These are phyloP conservation scores for Trametes polyzona DNA, from an alignment of 1,284 basidiomycete genomes.

Conservation along the genomic window DNA sequence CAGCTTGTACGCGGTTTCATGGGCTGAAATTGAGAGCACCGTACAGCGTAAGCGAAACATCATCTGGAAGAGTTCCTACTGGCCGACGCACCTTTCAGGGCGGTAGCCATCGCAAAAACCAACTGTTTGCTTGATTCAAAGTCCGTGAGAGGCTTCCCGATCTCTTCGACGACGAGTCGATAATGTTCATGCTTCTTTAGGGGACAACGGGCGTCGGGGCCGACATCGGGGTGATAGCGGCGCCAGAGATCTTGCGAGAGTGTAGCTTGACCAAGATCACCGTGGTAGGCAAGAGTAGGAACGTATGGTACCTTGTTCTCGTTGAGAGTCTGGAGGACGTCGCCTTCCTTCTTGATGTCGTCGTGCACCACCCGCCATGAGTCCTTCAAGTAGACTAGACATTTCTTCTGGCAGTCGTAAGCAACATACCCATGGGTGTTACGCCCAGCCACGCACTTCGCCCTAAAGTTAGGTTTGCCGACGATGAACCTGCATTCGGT, in stretches of 20 bases:
- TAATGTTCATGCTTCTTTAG: constrained; percentile 11
- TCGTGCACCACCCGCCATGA: constrained; percentile 4
- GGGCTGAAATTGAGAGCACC: not conserved
- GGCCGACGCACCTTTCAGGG: not conserved
- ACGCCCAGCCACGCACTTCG: not conserved
- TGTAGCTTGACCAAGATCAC: constrained; percentile 1
- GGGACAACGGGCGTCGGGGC: not conserved
- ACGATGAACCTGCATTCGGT: too few relatives aligned
- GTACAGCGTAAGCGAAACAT: not conserved
- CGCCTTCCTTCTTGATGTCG: constrained; percentile 1
- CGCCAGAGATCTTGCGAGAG: not conserved
- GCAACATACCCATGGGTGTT: constrained; percentile 1
- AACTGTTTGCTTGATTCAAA: not conserved
- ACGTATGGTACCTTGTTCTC: not conserved
- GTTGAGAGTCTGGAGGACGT: not conserved
- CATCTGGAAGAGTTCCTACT: not conserved
- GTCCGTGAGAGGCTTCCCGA: constrained; percentile 19
- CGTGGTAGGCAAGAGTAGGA: constrained; percentile 4
- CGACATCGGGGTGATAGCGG: not conserved
- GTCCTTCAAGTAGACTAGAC: constrained; percentile 12
- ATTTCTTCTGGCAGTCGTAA: not conserved
- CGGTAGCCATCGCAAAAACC: not conserved
- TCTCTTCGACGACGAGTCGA: constrained; percentile 24
- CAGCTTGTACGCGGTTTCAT: constrained; percentile 1
- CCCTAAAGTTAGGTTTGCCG: not conserved